Evolutionary conservation across 2,329 filamentous ascomycete genomes (phyloP).

Genomic region (Penicillium sp.): DNA sequence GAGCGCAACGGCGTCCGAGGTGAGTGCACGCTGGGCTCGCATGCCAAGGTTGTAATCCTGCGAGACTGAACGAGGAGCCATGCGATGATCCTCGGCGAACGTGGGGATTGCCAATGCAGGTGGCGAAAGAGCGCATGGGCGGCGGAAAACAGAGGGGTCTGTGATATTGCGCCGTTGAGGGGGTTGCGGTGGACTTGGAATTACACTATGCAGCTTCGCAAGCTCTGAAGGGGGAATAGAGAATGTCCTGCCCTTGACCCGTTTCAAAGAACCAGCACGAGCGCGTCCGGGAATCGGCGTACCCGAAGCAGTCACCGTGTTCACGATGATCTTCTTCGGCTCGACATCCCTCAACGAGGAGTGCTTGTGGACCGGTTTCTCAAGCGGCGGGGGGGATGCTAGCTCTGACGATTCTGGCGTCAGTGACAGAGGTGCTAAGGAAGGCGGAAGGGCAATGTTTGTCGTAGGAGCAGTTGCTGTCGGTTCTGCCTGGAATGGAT

Average conservation of each 20-base stretch:
- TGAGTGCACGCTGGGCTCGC: conserved; percentile 27
- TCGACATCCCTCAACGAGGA: conserved; percentile 28
- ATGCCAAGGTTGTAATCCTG: conserved; percentile 30
- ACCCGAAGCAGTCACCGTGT: conserved; percentile 24
- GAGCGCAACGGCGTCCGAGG: conserved; percentile 32
- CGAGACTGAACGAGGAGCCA: conserved; percentile 27
- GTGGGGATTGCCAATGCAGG: conserved; percentile 20
- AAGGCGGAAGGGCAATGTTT: conserved; percentile 4
- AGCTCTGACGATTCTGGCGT: not conserved
- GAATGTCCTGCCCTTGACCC: conserved; percentile 34
- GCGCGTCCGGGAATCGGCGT: conserved; percentile 35
- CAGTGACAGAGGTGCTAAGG: not conserved
- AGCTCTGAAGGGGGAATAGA: conserved; percentile 32
- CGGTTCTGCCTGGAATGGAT: conserved; percentile 32
- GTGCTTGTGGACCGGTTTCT: conserved; percentile 18
- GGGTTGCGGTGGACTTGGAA: conserved; percentile 24
- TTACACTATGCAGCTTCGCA: conserved; percentile 31
- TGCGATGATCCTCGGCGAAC: conserved; percentile 16
- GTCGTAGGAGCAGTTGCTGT: not conserved
- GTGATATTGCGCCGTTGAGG: conserved; percentile 45
- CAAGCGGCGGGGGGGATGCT: conserved; percentile 5
- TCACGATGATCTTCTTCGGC: conserved; percentile 25
- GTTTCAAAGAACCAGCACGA: conserved; percentile 31
- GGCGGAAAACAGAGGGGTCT: conserved; percentile 42
- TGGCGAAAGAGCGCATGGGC: conserved; percentile 37